phyloP scores from a whole-genome alignment of 2,329 filamentous ascomycete genomes.

The Arthrinium phaeospermum region DNA sequence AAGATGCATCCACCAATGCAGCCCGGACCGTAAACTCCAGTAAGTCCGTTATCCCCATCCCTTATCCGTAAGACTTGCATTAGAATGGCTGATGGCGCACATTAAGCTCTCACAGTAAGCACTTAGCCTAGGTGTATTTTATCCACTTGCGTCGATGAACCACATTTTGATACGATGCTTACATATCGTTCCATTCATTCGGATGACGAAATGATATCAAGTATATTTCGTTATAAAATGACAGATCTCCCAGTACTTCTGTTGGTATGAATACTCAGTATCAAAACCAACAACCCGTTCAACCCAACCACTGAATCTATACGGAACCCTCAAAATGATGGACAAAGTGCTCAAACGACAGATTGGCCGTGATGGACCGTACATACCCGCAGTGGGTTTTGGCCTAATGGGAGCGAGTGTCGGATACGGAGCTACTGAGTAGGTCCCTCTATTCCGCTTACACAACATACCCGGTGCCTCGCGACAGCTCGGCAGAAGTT shows the following conservation, averaged over 20 bases:
- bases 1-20: no score
- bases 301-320: neutral
- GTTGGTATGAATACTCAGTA: fast-evolving
- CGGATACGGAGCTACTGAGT: conserved; percentile 28
- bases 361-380: conserved; percentile 33
- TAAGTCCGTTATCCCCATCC: neutral
- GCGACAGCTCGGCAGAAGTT: neutral
- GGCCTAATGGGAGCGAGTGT: conserved; percentile 36
- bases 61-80: neutral
- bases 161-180: neutral
- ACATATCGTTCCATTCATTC: neutral
- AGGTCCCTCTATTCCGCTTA: conserved; percentile 16
- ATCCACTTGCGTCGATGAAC: neutral
- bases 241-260: neutral
- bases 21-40: neutral
- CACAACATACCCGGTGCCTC: neutral
- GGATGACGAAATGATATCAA: neutral
- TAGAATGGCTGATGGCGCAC: no score
- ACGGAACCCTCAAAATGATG: neutral
- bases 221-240: neutral
- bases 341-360: neutral
- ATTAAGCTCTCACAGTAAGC: neutral
- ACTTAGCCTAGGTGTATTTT: neutral
- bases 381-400: conserved; percentile 33
- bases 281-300: no score